Base-by-base conservation (phyloP, 192 early-diverging fungal genomes). In the Mycoemilia scoparia region DNA sequence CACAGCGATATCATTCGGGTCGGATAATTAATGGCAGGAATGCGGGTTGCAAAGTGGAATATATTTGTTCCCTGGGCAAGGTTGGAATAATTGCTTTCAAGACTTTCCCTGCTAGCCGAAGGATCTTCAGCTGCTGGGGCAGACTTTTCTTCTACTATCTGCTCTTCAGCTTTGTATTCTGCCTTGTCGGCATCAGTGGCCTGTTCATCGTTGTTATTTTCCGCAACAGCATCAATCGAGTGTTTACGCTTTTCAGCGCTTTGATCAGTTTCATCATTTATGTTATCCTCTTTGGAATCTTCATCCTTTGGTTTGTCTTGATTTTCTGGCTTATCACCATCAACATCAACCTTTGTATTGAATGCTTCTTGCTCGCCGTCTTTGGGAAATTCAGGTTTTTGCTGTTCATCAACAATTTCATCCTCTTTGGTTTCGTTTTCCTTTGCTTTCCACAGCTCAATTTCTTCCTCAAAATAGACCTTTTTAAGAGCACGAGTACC, bases 381-480 rank as follows among this genome's bases (percentile, higher is more conserved):
- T 32, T 35, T 25, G 43, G 19, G 20, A 49, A 41, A 9, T 46
- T 38, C 9, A 51, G 57, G 36, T 60, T 54, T 46, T 60, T 60
- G 38, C 51, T 51, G 18, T 49, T 21, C 2, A 51, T 50, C 24
- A 54, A 46, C 31, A 13, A 5, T 32, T 23, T 5, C 22, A n/a
- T 24, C 29, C 5, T 24, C 29, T 7, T 16, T 2, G 31, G 14
- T 11, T 13, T 7, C 17, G 6, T 15, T 21, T 7, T n/a, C 25
- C 19, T 17, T 20, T 19, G 38, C 41, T 17, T 49, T 38, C 57
- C 57, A 60, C 8, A 60, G 27, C 12, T 46, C 43, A 4, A 60
- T 34, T 7, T 51, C 51, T 41, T 60, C 57, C 43, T 60, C 57
- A 49, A 60, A 60, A 28, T 60, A 60, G 32, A 43, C 28, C 14